Percentiles rank a stretch among this genome's conserved stretches.
These are phyloP conservation scores for Acidiella bohemica DNA, from an alignment of 495 filamentous ascomycete species.

Conservation along the genomic window DNA sequence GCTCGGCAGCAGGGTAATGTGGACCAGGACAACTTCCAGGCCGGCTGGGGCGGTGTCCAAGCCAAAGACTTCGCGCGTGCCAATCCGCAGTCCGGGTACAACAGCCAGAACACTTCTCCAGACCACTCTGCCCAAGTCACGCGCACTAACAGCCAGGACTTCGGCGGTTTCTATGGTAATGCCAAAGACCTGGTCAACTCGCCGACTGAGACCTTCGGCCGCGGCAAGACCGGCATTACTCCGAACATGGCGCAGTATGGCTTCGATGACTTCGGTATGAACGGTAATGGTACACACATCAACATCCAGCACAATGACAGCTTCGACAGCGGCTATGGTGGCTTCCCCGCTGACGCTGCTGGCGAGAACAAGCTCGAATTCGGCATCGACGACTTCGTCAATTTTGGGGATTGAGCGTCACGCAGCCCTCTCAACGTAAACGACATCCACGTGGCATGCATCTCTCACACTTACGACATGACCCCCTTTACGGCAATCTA, in stretches of 20 bases:
- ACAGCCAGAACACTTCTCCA: not conserved
- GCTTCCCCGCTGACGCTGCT: not conserved
- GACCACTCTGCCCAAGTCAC: not conserved
- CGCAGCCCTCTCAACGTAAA: not conserved
- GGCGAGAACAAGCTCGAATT: not conserved
- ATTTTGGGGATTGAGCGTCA: not conserved
- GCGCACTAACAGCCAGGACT: not conserved
- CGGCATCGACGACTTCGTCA: not conserved
- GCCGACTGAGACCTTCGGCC: not conserved
- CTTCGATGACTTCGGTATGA: not conserved
- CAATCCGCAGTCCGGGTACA: too few relatives aligned
- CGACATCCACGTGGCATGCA: too few relatives aligned
- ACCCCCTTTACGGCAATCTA: not conserved
- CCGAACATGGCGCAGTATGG: conserved; percentile 1
- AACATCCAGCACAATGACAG: not conserved
- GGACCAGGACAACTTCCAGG: too few relatives aligned
- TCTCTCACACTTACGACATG: too few relatives aligned
- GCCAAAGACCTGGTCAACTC: not conserved
- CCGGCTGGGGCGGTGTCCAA: too few relatives aligned
- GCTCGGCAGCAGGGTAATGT: too few relatives aligned
- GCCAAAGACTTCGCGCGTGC: too few relatives aligned
- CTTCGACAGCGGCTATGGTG: conserved; percentile 1
- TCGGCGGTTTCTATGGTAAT: not conserved
- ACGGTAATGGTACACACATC: too few relatives aligned
- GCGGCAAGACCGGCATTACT: conserved; percentile 1